These are phyloP conservation scores for Nicotiana tomentosiformis DNA, from an alignment of 257 asterid species.

Conservation along the genomic window DNA sequence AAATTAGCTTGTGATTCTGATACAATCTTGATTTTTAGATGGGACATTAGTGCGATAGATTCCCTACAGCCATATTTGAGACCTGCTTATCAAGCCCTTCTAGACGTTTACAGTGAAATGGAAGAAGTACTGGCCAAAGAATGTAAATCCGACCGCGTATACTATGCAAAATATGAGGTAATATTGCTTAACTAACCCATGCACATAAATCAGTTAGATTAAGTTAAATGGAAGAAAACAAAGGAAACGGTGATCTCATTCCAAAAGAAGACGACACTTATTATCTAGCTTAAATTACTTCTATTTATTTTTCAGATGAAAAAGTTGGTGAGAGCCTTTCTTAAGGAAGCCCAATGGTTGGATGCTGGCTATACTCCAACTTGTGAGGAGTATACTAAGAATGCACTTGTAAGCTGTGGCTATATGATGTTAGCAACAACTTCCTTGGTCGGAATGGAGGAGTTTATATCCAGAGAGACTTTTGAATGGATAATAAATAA, in stretches of 20 bases:
- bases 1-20: neutral
- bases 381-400: too few relatives aligned
- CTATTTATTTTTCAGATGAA: neutral
- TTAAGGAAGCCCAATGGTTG: neutral
- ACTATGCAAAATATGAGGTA: neutral
- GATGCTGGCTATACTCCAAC: neutral
- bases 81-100: constrained; percentile 14
- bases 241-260: too few relatives aligned
- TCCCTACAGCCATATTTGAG: constrained; percentile 27
- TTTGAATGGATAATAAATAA: too few relatives aligned
- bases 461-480: too few relatives aligned
- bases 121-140: constrained; percentile 14
- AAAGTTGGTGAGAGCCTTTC: neutral
- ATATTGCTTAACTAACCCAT: too few relatives aligned
- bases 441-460: too few relatives aligned
- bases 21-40: constrained; percentile 14
- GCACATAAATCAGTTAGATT: too few relatives aligned
- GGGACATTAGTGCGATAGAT: constrained; percentile 17
- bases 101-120: constrained; percentile 22
- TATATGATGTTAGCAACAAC: too few relatives aligned
- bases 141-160: constrained; percentile 8
- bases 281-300: too few relatives aligned
- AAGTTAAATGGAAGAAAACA: too few relatives aligned
- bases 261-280: too few relatives aligned
- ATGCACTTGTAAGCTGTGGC: too few relatives aligned